Percentiles rank a stretch among this genome's conserved stretches.
Evolutionary conservation across 352 stramenopile genomes (phyloP).

Genomic region (Pythium utonaiense): DNA sequence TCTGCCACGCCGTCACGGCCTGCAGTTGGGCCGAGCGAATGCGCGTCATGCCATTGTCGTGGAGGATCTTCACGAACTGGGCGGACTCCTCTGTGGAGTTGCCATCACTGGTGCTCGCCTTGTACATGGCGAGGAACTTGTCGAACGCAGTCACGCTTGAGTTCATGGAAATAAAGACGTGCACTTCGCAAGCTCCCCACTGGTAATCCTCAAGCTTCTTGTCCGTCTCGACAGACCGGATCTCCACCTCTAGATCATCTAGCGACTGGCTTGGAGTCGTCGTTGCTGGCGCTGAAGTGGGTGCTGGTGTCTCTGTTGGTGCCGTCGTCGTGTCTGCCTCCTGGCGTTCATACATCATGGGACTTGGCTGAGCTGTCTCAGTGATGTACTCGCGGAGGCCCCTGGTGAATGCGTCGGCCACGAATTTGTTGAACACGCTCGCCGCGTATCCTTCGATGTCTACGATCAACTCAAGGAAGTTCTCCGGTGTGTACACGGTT

Average conservation of each 20-base stretch:
- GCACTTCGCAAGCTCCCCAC: conserved; percentile 35
- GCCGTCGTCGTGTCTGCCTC: not conserved
- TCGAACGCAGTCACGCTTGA: conserved; percentile 35
- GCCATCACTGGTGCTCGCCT: conserved; percentile 19
- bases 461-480: conserved; percentile 39
- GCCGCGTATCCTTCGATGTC: conserved; percentile 44
- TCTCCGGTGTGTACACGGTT: conserved; percentile 17
- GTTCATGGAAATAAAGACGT: conserved; percentile 36
- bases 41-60: conserved; percentile 28
- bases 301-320: not conserved
- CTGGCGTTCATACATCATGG: not conserved
- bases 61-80: conserved; percentile 29
- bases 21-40: conserved; percentile 34
- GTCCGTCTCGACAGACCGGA: conserved; percentile 30
- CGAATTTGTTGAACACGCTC: conserved; percentile 38
- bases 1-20: conserved; percentile 32
- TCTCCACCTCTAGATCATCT: conserved; percentile 28
- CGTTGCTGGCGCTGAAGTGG: not conserved
- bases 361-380: conserved; percentile 4
- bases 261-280: not conserved
- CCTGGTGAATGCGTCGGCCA: conserved; percentile 28
- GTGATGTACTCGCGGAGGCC: conserved; percentile 38
- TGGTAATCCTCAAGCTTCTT: conserved; percentile 26
- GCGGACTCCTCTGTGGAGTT: conserved; percentile 3
- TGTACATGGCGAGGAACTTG: conserved; percentile 37